phyloP scores from a whole-genome alignment of 306 rosid species.

The Herpetospermum pedunculosum region DNA sequence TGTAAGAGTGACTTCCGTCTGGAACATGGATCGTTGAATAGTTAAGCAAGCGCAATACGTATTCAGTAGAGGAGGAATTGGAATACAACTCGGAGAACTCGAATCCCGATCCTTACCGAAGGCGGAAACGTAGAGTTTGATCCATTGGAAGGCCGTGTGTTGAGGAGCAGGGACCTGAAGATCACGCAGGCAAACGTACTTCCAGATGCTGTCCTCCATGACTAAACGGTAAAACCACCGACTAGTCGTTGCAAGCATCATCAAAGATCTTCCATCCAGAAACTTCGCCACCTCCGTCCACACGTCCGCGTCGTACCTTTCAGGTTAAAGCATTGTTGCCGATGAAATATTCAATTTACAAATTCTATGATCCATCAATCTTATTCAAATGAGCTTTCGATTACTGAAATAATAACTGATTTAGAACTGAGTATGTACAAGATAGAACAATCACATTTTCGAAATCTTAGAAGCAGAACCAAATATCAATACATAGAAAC shows the following conservation, averaged over 20 bases:
- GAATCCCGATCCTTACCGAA: conserved; percentile 32
- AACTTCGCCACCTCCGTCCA: conserved; percentile 84
- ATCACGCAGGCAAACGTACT: conserved; percentile 62
- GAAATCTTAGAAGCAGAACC: neutral
- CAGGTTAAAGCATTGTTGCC: neutral
- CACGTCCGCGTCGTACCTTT: conserved; percentile 76
- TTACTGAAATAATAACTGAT: neutral
- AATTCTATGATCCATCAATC: neutral
- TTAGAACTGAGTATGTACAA: neutral
- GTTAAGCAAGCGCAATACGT: neutral
- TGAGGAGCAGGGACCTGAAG: conserved; percentile 71
- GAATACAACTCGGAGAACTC: conserved; percentile 2
- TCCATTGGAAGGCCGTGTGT: conserved; percentile 53
- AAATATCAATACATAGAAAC: neutral
- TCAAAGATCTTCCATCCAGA: conserved; percentile 73
- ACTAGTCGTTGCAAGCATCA: conserved; percentile 68
- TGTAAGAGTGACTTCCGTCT: conserved; percentile 88
- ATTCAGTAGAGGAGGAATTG: neutral
- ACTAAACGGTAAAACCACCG: conserved; percentile 62
- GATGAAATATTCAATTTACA: neutral
- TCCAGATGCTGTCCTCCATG: conserved; percentile 77
- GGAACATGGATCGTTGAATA: conserved; percentile 15
- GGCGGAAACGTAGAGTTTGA: conserved; percentile 62
- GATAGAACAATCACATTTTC: neutral
- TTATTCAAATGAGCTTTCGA: neutral